Conservation (phyloP, 176 grass and related monocot species). For the Hsuehochloa calcarea region DNA sequence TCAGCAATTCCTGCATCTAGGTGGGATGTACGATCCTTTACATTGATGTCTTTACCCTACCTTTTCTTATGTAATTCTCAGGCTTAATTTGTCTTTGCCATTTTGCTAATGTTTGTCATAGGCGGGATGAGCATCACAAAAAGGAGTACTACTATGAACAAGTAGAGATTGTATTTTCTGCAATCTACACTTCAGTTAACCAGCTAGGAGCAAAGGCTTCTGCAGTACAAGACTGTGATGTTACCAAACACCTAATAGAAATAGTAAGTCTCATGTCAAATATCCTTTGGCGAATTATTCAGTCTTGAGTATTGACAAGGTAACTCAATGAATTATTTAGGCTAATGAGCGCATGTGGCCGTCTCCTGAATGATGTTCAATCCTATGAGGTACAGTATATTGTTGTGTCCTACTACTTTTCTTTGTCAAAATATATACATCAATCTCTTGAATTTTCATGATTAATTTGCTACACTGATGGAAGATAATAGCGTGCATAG, state of each 20-base stretch:
- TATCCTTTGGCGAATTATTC: not conserved
- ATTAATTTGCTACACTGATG: no score
- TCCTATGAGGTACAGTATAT: slow-evolving; percentile 40
- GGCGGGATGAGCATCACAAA: slow-evolving; percentile 54
- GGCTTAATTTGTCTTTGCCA: not conserved
- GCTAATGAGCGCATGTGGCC: slow-evolving; percentile 53
- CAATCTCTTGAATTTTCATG: no score
- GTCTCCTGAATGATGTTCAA: slow-evolving; percentile 59
- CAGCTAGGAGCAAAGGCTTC: slow-evolving; percentile 47
- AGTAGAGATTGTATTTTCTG: slow-evolving; percentile 57
- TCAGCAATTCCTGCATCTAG: slow-evolving; percentile 6
- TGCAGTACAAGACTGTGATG: slow-evolving; percentile 29
- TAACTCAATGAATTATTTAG: slow-evolving; percentile 17
- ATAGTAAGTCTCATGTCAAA: not conserved
- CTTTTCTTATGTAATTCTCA: not conserved
- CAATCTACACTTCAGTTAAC: slow-evolving; percentile 43
- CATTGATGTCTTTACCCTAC: not conserved
- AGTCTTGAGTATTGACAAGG: not conserved
- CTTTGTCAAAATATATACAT: no score
- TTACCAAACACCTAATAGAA: slow-evolving; percentile 42
- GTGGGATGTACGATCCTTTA: slow-evolving; percentile 44
- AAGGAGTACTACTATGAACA: slow-evolving; percentile 47
- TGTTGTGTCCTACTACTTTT: not conserved
- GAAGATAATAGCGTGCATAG: no score
- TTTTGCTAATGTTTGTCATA: not conserved